Base-by-base conservation (phyloP, 1,284 basidiomycete genomes). In the Malassezia sp. region DNA sequence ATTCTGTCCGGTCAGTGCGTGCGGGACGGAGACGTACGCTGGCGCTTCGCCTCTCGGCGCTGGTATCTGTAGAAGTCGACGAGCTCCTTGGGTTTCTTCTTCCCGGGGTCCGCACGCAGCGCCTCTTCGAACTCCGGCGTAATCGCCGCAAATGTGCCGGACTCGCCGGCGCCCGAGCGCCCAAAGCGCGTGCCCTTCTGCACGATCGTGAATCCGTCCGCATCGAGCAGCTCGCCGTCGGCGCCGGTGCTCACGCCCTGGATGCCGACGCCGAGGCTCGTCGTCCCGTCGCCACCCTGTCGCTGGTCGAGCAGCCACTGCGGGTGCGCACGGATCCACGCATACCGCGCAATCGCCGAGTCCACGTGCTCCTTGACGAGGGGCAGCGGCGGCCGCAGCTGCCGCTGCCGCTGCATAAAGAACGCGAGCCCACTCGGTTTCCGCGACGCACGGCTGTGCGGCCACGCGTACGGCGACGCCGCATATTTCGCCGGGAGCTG, bases 21-120 rank as follows among this genome's bases (percentile, higher is more conserved):
- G 9, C 18, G 14, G 8, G 21, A 9, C 17, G 4, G 14, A 14
- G 8, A 54, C 53, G 51, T 45, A 46, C 49, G 42, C 38, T 69
- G 56, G 9, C 62, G 44, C 45, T 66, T 66, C 44, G 47, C 54
- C 52, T 69, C 67, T 15, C 63, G 45, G 36, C 58, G 34, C 49
- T 69, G 67, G 54, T 66, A 69, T 2, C 64, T 38, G 41, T 69
- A 69, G 31, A 69, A 69, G 40, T 67, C 63, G 26, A 59, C 38
- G 27, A 69, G 38, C 3, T 61, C 63, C 12, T 42, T 40, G 5
- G 33, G 29, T 48, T 67, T 65, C 17, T 63, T 67, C 49, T 59
- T 61, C 1, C 55, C 42, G 9, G 43, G 44, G 23, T 60, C 56
- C 18, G 54, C 47, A 4, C 40, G 22, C 32, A 56, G 45, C 0